Evolutionary conservation across 2,329 filamentous ascomycete genomes (phyloP), one percentile per base, ranked within the genome.

Genomic region (Ophiostoma sp.): DNA sequence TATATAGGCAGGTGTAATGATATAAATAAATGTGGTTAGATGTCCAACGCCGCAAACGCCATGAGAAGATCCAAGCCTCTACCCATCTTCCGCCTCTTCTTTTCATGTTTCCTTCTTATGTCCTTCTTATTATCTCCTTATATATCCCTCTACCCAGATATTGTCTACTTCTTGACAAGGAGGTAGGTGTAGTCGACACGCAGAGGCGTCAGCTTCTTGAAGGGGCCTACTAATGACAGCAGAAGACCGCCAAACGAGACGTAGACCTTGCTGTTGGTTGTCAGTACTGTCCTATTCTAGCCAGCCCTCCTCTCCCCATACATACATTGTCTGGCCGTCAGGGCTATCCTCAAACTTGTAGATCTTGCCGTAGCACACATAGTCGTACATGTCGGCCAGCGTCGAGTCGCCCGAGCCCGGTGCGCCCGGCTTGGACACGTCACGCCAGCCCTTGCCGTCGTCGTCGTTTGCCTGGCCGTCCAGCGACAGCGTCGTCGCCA

Each of bases 121-220:
- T n/a, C n/a, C n/a, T 44, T 44, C 5, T n/a, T 33, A 39, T 31
- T 39, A n/a, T 20, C 17, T 20, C 15, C 17, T 31, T 31, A 31
- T 31, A 6, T 4, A 3, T n/a, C 44, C 44, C 44, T 7, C 2
- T 48, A 31, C 27, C 27, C 27, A 20, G 15, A 20, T 5, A n/a
- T n/a, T 3, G 27, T 70, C 77, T 81, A 94, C 88, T 96, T 97
- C 88, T 97, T 99, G 75, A 96, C 84, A 72, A 98, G 85, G 72
- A 99, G 86, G 79, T 99, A 99, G 73, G 96, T 89, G 78, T 97
- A 90, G 79, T 99, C 95, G 76, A 97, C 94, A 76, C 93, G 88
- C 77, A 99, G 82, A 36, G 93, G 91, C 44, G 91, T 96, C 73
- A 99, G 87, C 83, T 97, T 97, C 85, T 95, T 96, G 80, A 96